These are phyloP conservation scores for Leishmania mexicana DNA, from an alignment of 208 protist genomes.

Conservation along the genomic window DNA sequence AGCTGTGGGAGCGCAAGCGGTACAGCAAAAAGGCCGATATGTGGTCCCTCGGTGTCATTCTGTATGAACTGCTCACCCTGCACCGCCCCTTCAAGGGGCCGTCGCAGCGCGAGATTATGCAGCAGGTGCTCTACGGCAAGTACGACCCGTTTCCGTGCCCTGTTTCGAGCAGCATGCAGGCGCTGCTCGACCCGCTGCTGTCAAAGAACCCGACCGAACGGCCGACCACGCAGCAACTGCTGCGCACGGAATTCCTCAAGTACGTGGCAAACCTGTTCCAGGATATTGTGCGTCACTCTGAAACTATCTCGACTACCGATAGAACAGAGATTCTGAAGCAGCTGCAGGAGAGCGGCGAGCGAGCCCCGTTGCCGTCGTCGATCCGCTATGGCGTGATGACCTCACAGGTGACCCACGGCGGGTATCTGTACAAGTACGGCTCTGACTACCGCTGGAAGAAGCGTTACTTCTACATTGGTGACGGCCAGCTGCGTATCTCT, in stretches of 20 bases:
- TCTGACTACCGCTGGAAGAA: conserved; percentile 89
- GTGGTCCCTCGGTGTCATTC: conserved; percentile 90
- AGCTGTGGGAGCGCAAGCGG: conserved; percentile 90
- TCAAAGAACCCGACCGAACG: conserved; percentile 64
- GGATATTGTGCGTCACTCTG: conserved; percentile 85
- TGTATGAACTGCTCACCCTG: conserved; percentile 87
- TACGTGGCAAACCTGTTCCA: conserved; percentile 91
- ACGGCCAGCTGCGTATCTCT: conserved; percentile 79
- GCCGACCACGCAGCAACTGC: conserved; percentile 73
- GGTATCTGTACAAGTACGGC: conserved; percentile 86
- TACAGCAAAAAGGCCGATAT: conserved; percentile 96
- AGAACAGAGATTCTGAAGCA: conserved; percentile 74
- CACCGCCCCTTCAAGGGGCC: conserved; percentile 88
- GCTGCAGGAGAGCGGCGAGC: conserved; percentile 50
- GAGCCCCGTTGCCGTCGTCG: conserved; percentile 49
- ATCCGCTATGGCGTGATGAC: conserved; percentile 59
- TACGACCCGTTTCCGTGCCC: conserved; percentile 81
- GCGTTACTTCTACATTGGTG: conserved; percentile 78
- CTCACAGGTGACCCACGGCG: conserved; percentile 65
- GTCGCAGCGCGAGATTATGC: conserved; percentile 84
- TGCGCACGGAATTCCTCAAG: conserved; percentile 87
- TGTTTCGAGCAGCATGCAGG: conserved; percentile 72
- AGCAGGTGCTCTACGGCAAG: conserved; percentile 77
- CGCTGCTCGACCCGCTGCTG: conserved; percentile 69
- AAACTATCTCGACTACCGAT: conserved; percentile 62